Conservation (phyloP, 768 basidiomycete genomes). For the Xerocomellus intermedius region DNA sequence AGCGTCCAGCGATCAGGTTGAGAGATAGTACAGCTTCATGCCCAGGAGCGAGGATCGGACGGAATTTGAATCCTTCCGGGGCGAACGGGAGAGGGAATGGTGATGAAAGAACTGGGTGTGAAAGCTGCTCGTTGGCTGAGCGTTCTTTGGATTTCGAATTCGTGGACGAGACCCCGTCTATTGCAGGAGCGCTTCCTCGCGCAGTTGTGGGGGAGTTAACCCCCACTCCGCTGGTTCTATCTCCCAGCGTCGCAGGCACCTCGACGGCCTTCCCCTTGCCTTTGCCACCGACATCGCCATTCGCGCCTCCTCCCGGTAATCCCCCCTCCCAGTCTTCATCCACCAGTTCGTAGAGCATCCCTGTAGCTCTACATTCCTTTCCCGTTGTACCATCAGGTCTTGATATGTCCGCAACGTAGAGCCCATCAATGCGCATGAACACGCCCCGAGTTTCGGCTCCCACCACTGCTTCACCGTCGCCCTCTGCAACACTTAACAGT, state of each 20-base stretch:
- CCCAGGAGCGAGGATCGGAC: slow-evolving; percentile 59
- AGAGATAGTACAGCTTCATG: slow-evolving; percentile 68
- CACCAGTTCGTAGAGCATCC: slow-evolving; percentile 75
- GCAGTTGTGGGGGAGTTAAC: slow-evolving; percentile 1
- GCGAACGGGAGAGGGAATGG: slow-evolving; percentile 55
- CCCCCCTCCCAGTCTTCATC: slow-evolving; percentile 64
- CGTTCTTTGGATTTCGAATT: slow-evolving; percentile 17
- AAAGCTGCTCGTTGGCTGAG: slow-evolving; percentile 32
- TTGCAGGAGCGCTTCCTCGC: slow-evolving; percentile 18
- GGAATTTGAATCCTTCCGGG: slow-evolving; percentile 68
- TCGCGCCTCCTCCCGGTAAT: slow-evolving; percentile 27
- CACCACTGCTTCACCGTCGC: slow-evolving; percentile 10
- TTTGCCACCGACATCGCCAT: slow-evolving; percentile 15
- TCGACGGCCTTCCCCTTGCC: slow-evolving; percentile 35
- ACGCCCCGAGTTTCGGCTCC: slow-evolving; percentile 48
- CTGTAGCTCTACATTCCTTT: slow-evolving; percentile 65
- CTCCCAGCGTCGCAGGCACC: slow-evolving; percentile 3
- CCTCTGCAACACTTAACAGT: slow-evolving; percentile 5
- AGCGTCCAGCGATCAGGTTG: slow-evolving; percentile 72
- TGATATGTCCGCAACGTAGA: slow-evolving; percentile 60
- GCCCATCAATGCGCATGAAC: slow-evolving; percentile 67
- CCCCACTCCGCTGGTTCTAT: slow-evolving; percentile 7
- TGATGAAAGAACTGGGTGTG: slow-evolving; percentile 34
- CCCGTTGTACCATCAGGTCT: slow-evolving; percentile 40
- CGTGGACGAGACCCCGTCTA: slow-evolving; percentile 10